Evolutionary conservation across 2,329 filamentous ascomycete genomes (phyloP).

Genomic region (Pyrenochaeta sp.): DNA sequence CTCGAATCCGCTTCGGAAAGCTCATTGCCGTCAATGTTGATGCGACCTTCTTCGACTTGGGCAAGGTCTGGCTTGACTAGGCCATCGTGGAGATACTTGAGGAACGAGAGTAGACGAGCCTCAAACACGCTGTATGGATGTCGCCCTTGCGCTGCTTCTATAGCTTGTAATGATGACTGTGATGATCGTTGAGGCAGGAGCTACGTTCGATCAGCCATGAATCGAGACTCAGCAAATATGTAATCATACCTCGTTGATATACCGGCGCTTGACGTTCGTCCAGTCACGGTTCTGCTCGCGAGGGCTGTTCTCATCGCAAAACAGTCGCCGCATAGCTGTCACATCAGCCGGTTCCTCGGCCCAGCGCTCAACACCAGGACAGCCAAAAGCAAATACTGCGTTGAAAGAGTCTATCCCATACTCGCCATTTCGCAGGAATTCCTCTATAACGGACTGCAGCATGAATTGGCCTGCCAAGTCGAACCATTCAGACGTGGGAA

Average conservation of each 20-base stretch:
- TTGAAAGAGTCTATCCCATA: slow-evolving; percentile 49
- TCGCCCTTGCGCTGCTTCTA: slow-evolving; percentile 38
- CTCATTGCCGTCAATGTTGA: slow-evolving; percentile 43
- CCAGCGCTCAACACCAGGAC: slow-evolving; percentile 33
- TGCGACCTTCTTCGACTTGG: slow-evolving; percentile 60
- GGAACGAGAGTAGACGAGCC: slow-evolving; percentile 49
- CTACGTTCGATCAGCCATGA: slow-evolving; percentile 15
- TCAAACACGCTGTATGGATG: slow-evolving; percentile 53
- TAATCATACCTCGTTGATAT: slow-evolving; percentile 38
- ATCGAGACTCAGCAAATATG: not conserved
- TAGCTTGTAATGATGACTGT: slow-evolving; percentile 31
- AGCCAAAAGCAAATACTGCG: slow-evolving; percentile 58
- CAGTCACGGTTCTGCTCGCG: slow-evolving; percentile 47
- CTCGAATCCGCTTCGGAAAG: slow-evolving; percentile 40
- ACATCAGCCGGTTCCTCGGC: slow-evolving; percentile 37
- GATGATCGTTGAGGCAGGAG: slow-evolving; percentile 27
- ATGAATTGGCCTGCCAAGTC: slow-evolving; percentile 58
- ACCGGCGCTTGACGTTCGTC: slow-evolving; percentile 46
- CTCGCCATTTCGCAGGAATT: slow-evolving; percentile 53
- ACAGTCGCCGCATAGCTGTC: slow-evolving; percentile 45
- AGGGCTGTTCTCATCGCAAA: slow-evolving; percentile 41
- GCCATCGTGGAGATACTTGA: slow-evolving; percentile 54
- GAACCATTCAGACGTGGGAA: slow-evolving; percentile 53
- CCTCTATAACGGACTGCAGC: slow-evolving; percentile 60
- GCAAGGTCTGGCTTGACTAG: slow-evolving; percentile 59